Evolutionary conservation across 345 rosid genomes (phyloP).

Genomic region (Geranium brycei): DNA sequence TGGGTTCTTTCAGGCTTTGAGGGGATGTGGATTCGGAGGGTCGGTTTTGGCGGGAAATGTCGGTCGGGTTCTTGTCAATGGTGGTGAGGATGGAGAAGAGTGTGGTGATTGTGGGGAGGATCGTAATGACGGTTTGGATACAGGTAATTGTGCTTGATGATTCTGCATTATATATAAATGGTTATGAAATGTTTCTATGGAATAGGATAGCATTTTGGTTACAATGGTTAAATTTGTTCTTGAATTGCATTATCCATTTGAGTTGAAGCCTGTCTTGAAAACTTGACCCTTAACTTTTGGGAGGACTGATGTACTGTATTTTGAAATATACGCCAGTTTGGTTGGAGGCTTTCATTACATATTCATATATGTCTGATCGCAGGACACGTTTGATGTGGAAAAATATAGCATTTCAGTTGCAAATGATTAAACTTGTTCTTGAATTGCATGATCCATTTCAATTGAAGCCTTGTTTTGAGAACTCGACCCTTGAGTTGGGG

Average conservation of each 20-base stretch:
- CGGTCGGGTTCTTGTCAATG: conserved; percentile 6
- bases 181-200: too few relatives aligned
- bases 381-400: conserved; percentile 28
- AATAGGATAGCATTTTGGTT: too few relatives aligned
- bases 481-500: not conserved
- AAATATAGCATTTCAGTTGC: too few relatives aligned
- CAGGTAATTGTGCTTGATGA: not conserved
- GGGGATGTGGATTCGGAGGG: conserved; percentile 21
- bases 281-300: not conserved
- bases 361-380: conserved; percentile 37
- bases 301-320: not conserved
- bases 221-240: too few relatives aligned
- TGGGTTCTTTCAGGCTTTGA: conserved; percentile 39
- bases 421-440: too few relatives aligned
- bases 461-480: too few relatives aligned
- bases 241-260: too few relatives aligned
- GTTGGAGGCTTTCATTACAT: conserved; percentile 2
- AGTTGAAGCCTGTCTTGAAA: too few relatives aligned
- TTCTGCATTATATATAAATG: too few relatives aligned
- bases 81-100: conserved; percentile 12
- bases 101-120: not conserved
- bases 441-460: too few relatives aligned
- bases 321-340: not conserved
- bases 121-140: not conserved
- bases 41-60: conserved; percentile 1